Percentiles rank a stretch among this genome's conserved stretches.
Conservation (phyloP, 2,329 filamentous ascomycete genomes). For the Chaetomium strumarium region DNA sequence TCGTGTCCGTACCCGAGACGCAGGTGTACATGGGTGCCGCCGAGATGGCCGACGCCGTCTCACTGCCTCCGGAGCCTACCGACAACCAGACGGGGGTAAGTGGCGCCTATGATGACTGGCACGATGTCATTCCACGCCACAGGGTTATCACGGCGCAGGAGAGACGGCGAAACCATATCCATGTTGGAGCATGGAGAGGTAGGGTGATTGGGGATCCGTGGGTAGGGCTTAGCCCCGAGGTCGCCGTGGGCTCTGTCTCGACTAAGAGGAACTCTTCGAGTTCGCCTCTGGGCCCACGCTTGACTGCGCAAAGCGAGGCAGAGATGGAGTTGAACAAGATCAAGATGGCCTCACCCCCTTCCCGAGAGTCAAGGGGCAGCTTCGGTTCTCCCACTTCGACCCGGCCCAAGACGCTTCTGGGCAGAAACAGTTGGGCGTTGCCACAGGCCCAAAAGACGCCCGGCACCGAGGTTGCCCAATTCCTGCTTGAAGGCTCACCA, state of each 20-base stretch:
- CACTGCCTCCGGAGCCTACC: slow-evolving; percentile 4
- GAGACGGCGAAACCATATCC: slow-evolving; percentile 38
- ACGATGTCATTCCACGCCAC: slow-evolving; percentile 31
- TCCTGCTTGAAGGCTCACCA: slow-evolving; percentile 28
- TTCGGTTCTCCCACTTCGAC: slow-evolving; percentile 19
- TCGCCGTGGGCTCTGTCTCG: slow-evolving; percentile 33
- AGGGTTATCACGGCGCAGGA: slow-evolving; percentile 37
- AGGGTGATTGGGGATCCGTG: slow-evolving; percentile 36
- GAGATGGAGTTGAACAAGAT: slow-evolving; percentile 40
- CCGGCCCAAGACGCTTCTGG: slow-evolving; percentile 30
- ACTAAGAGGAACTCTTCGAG: slow-evolving; percentile 19
- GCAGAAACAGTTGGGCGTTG: slow-evolving; percentile 32
- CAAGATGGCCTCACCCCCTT: slow-evolving; percentile 32
- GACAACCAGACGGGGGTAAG: slow-evolving; percentile 9
- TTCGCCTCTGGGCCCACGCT: slow-evolving; percentile 25
- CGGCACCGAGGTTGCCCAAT: slow-evolving; percentile 25
- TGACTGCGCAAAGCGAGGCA: slow-evolving; percentile 36
- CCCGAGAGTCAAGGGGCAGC: slow-evolving; percentile 25
- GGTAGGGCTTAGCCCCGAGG: slow-evolving; percentile 37
- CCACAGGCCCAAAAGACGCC: slow-evolving; percentile 23
- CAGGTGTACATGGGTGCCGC: slow-evolving; percentile 4
- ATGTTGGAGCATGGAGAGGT: slow-evolving; percentile 41
- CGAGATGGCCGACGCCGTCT: not conserved
- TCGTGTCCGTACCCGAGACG: slow-evolving; percentile 19
- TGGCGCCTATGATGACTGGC: slow-evolving; percentile 16